Evolutionary conservation across 768 basidiomycete genomes (phyloP).

Genomic region (Amanita subjunquillea): DNA sequence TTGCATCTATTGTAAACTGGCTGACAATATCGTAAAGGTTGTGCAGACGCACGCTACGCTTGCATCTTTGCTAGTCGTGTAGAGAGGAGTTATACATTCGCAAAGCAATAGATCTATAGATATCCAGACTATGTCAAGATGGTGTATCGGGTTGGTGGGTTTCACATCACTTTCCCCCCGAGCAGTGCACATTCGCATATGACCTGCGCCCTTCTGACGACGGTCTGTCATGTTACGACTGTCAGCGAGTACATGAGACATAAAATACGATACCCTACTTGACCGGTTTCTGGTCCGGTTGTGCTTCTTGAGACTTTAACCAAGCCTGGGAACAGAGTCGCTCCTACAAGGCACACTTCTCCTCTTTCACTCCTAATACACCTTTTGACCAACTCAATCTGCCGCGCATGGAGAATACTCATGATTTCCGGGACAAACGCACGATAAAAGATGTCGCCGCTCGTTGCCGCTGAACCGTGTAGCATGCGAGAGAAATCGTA

Average conservation of each 20-base stretch:
- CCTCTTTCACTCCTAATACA: slow-evolving; percentile 70
- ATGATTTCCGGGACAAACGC: slow-evolving; percentile 82
- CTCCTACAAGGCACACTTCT: slow-evolving; percentile 66
- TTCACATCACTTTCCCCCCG: slow-evolving; percentile 4
- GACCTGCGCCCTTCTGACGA: slow-evolving; percentile 78
- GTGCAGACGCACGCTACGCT: slow-evolving; percentile 80
- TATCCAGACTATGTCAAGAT: slow-evolving; percentile 8
- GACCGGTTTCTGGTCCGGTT: slow-evolving; percentile 34
- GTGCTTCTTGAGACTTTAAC: slow-evolving; percentile 61
- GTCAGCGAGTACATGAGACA: slow-evolving; percentile 4
- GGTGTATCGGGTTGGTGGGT: slow-evolving; percentile 5
- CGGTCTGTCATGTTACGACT: slow-evolving; percentile 28
- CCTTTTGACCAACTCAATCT: slow-evolving; percentile 79
- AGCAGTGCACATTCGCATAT: slow-evolving; percentile 76
- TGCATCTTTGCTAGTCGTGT: slow-evolving; percentile 67
- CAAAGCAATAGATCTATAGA: slow-evolving; percentile 13
- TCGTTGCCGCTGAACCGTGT: slow-evolving; percentile 52
- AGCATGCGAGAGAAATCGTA: slow-evolving; percentile 82
- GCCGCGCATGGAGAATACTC: slow-evolving; percentile 59
- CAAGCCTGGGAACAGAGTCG: slow-evolving; percentile 80
- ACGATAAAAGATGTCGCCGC: slow-evolving; percentile 73
- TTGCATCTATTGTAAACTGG: neutral
- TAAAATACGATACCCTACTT: slow-evolving; percentile 22
- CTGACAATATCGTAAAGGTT: slow-evolving; percentile 35
- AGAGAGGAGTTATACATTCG: slow-evolving; percentile 21